Conservation (phyloP, 805 yeast genomes). For the Groenewaldozyma tartarivorans region DNA sequence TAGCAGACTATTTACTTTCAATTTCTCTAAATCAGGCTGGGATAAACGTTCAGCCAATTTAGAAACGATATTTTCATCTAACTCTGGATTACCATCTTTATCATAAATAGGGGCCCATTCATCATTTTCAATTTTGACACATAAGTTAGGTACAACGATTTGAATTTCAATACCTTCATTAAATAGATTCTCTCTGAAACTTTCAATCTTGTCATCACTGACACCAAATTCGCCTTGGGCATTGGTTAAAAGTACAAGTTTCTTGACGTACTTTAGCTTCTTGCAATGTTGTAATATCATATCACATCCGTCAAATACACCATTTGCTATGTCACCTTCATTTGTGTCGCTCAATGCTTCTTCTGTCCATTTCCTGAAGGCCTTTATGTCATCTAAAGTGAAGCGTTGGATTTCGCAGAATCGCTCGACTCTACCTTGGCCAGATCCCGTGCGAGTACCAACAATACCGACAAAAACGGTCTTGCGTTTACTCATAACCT, state of each 20-base stretch:
- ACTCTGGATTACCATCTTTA: neutral
- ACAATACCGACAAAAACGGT: conserved; percentile 22
- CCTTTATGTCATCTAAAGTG: no score
- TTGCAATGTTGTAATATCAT: conserved; percentile 21
- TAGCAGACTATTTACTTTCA: neutral
- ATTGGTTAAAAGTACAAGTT: conserved; percentile 30
- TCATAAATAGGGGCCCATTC: neutral
- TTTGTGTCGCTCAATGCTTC: no score
- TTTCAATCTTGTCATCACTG: neutral
- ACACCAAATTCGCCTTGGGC: conserved; percentile 8
- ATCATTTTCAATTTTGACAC: no score
- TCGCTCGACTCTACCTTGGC: no score
- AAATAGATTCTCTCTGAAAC: neutral
- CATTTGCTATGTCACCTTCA: no score
- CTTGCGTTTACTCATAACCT: conserved; percentile 21
- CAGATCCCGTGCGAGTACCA: conserved; percentile 17
- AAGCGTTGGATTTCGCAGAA: no score
- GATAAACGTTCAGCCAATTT: neutral
- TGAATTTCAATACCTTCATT: conserved; percentile 11
- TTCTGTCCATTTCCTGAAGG: no score
- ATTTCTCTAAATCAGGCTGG: neutral
- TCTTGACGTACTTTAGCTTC: conserved; percentile 28
- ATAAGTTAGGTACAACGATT: conserved; percentile 3
- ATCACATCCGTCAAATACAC: no score
- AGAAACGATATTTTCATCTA: neutral